These are phyloP conservation scores for Boletellus ananiceps DNA, from an alignment of 768 basidiomycete species.

Conservation along the genomic window DNA sequence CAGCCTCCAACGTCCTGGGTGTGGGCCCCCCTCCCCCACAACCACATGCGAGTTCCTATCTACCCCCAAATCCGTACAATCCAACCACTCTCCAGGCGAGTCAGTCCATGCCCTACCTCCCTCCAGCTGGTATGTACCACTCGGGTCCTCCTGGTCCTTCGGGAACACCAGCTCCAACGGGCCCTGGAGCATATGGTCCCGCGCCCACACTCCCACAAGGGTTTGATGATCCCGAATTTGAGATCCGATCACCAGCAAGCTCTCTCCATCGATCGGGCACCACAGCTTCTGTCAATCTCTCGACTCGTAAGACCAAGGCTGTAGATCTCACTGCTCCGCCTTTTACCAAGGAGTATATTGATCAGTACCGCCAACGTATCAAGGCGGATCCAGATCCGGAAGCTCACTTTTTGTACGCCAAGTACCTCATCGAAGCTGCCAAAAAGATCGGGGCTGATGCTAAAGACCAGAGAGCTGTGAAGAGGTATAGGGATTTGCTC, in stretches of 20 bases:
- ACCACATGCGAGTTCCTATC: constrained; percentile 17
- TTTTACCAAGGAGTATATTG: constrained; percentile 93
- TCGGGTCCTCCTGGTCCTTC: constrained; percentile 14
- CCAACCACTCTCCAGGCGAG: constrained; percentile 24
- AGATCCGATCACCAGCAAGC: constrained; percentile 43
- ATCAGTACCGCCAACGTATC: constrained; percentile 95
- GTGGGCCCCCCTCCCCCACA: constrained; percentile 54
- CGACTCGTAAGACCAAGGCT: constrained; percentile 71
- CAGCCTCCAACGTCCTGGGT: constrained; percentile 77
- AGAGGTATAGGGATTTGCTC: constrained; percentile 86
- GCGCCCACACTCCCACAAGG: constrained; percentile 28
- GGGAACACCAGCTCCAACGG: constrained; percentile 14
- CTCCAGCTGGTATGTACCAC: constrained; percentile 27
- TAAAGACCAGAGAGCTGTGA: constrained; percentile 76
- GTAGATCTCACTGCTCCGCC: constrained; percentile 80
- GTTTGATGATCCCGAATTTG: constrained; percentile 46
- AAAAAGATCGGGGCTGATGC: constrained; percentile 77
- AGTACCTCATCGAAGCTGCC: constrained; percentile 97
- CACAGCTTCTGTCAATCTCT: constrained; percentile 48
- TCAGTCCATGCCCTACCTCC: constrained; percentile 31
- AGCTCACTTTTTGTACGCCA: constrained; percentile 96
- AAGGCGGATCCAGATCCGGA: constrained; percentile 98
- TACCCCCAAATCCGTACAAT: constrained; percentile 20
- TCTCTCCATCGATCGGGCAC: constrained; percentile 54
- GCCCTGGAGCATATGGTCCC: constrained; percentile 15